Conservation (phyloP, 768 basidiomycete species). For the Lentinula sp. region DNA sequence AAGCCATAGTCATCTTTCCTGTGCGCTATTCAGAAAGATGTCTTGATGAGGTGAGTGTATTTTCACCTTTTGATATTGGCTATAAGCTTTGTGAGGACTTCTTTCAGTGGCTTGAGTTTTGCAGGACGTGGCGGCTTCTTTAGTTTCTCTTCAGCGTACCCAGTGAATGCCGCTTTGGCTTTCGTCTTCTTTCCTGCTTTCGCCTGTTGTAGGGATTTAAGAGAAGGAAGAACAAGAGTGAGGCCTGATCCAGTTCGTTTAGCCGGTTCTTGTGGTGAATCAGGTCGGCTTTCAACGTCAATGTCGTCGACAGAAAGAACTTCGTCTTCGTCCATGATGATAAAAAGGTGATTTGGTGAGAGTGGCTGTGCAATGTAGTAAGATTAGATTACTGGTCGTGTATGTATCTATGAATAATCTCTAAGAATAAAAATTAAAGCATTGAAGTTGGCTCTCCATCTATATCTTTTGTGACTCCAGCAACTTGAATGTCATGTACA, state of each 20-base stretch:
- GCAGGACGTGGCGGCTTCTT: slow-evolving; percentile 48
- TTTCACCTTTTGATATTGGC: slow-evolving; percentile 72
- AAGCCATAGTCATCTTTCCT: slow-evolving; percentile 88
- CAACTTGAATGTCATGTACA: slow-evolving; percentile 62
- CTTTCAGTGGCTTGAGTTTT: slow-evolving; percentile 76
- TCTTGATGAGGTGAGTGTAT: neutral
- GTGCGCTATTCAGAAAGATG: slow-evolving; percentile 7
- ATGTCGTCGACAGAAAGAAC: slow-evolving; percentile 5
- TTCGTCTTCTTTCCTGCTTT: slow-evolving; percentile 26
- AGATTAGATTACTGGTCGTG: neutral
- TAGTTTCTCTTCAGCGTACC: slow-evolving; percentile 26
- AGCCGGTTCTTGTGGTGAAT: neutral
- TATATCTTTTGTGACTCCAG: slow-evolving; percentile 35
- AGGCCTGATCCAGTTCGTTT: slow-evolving; percentile 2
- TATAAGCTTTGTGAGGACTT: slow-evolving; percentile 63
- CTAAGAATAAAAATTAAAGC: neutral
- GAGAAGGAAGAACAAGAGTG: slow-evolving; percentile 6
- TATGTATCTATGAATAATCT: neutral
- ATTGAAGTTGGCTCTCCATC: slow-evolving; percentile 10
- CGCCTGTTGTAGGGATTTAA: slow-evolving; percentile 4
- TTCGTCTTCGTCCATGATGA: slow-evolving; percentile 6
- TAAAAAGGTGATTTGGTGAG: neutral
- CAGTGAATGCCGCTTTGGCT: slow-evolving; percentile 19
- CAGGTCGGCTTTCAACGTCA: slow-evolving; percentile 1
- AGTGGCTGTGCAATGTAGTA: neutral